These are phyloP conservation scores for Suillus bovinus DNA, from an alignment of 768 basidiomycete genomes.

Conservation along the genomic window DNA sequence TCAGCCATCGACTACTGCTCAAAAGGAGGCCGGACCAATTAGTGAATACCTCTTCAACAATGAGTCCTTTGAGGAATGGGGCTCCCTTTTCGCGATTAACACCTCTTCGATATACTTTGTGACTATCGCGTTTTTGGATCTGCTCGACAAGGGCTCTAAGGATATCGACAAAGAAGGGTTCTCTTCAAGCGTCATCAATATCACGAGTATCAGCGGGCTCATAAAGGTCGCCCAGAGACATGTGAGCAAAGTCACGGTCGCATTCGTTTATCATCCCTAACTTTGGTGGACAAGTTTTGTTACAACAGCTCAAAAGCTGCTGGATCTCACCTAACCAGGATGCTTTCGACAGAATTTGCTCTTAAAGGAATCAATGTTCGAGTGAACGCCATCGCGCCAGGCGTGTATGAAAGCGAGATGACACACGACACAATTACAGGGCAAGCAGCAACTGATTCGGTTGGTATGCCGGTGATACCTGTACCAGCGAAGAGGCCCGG, in stretches of 20 bases:
- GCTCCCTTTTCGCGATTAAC: slow-evolving; percentile 62
- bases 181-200: slow-evolving; percentile 71
- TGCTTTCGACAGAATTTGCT: slow-evolving; percentile 76
- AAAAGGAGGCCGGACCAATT: slow-evolving; percentile 62
- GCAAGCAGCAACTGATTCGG: slow-evolving; percentile 46
- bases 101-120: slow-evolving; percentile 78
- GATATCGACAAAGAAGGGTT: slow-evolving; percentile 58
- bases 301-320: slow-evolving; percentile 85
- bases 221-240: slow-evolving; percentile 74
- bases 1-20: slow-evolving; percentile 54
- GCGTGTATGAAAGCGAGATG: slow-evolving; percentile 78
- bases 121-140: slow-evolving; percentile 72
- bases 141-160: slow-evolving; percentile 70
- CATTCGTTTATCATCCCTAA: not conserved
- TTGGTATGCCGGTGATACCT: slow-evolving; percentile 60
- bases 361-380: slow-evolving; percentile 68
- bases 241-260: slow-evolving; percentile 42
- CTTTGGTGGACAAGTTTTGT: slow-evolving; percentile 52
- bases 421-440: slow-evolving; percentile 52
- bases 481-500: slow-evolving; percentile 66
- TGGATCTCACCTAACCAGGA: slow-evolving; percentile 71
- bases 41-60: slow-evolving; percentile 70
- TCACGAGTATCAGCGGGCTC: slow-evolving; percentile 75
- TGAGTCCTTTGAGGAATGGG: slow-evolving; percentile 66
- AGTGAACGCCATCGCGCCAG: slow-evolving; percentile 74